Base-by-base conservation (phyloP, 805 yeast species). In the Trichomonascus vanleenenianus region DNA sequence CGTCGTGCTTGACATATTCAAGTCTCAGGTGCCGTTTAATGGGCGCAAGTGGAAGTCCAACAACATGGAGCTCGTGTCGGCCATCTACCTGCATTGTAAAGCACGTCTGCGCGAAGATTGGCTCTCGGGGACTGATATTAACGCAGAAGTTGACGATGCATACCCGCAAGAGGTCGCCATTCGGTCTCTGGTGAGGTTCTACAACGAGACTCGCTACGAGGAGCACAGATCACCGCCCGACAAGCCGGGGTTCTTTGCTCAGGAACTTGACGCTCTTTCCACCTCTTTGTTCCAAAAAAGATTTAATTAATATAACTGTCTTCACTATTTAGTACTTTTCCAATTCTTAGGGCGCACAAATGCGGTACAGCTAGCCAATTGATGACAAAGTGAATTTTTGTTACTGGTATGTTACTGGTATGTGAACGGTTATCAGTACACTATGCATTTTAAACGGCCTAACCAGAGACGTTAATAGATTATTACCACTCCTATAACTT, bases 41-140 rank as follows among this genome's bases (percentile, higher is more conserved):
- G 96, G 96, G 15, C 79, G 93, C 49, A 88, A 89, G 62, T 91
- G 98, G 98, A 81, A 88, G 55, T 76, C 88, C 11, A 77, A 80
- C 51, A 93, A 91, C 60, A 91, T 93, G 97, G 96, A 89, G 53
- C 70, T 93, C 39, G 85, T 91, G 3, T 86, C 96, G 0, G 81
- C 85, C 49, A 88, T 91, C 2, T 91, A 84, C 56, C 61, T 93
- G 22, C 80, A 87, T 58, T 76, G 85, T 55, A 76, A 79, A 54
- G 68, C 88, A 33, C 77, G 80, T 14, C 62, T 91, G 40, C 74
- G 79, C 49, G 98, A 91, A 59, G 82, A 81, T 50, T 91, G 97
- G 97, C 72, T 91, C 25, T 81, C 80, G 12, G 95, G 95, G 0
- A 74, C 77, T 5, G 95, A 87, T 60, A 68, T 85, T 19, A 83